Conservation (phyloP, 169 alveolate species). For the Babesia ovata region DNA sequence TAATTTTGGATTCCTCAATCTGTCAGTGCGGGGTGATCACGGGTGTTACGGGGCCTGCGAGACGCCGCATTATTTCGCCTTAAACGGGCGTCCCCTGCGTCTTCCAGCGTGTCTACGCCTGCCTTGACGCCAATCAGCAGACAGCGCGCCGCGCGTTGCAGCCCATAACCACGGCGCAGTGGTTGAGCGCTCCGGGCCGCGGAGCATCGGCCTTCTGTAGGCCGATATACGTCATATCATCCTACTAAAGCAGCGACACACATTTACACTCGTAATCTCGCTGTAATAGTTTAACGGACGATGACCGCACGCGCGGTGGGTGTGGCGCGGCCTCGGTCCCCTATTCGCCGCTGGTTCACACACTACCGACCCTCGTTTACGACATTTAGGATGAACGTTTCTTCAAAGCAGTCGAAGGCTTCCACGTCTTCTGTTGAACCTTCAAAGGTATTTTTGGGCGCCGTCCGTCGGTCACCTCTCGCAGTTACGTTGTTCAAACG, state of each 20-base stretch:
- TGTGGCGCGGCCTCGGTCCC: not conserved
- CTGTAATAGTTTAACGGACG: not conserved
- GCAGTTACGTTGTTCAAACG: constrained; percentile 3
- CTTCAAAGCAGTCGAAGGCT: constrained; percentile 6
- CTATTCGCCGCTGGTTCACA: not conserved
- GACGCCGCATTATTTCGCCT: constrained; percentile 15
- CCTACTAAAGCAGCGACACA: too few species aligned
- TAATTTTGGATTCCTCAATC: not conserved
- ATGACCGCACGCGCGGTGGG: constrained; percentile 2
- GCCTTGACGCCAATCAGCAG: too few species aligned
- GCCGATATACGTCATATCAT: too few species aligned
- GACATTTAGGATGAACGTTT: not conserved
- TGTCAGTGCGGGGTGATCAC: constrained; percentile 32
- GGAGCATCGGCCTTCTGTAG: too few species aligned
- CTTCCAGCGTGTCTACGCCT: not conserved
- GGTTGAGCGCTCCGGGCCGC: too few species aligned
- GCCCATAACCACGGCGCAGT: too few species aligned
- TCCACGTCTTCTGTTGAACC: constrained; percentile 4
- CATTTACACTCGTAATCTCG: too few species aligned
- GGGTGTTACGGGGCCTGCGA: constrained; percentile 15
- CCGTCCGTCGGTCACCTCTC: not conserved
- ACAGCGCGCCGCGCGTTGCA: too few species aligned
- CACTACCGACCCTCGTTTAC: not conserved
- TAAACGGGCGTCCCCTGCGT: not conserved
- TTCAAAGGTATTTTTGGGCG: constrained; percentile 11